Evolutionary conservation across 2,329 filamentous ascomycete species (phyloP).

Genomic region (Curvularia sp.): DNA sequence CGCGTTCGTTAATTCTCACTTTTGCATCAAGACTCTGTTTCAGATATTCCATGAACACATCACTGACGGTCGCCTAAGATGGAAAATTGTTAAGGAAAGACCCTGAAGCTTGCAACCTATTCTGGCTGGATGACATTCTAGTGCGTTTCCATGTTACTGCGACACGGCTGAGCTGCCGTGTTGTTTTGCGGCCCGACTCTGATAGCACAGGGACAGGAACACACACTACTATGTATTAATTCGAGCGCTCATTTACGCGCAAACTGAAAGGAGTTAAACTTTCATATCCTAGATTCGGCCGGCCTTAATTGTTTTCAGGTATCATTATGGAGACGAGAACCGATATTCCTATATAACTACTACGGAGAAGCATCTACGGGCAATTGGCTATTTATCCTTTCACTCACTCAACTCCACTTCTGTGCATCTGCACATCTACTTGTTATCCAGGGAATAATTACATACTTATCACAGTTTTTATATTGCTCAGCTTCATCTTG

Average conservation of each 20-base stretch:
- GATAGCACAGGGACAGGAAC: background rate
- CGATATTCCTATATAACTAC: background rate
- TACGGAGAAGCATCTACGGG: too few relatives aligned
- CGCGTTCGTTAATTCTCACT: slow-evolving; percentile 5
- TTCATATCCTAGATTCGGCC: background rate
- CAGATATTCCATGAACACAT: background rate
- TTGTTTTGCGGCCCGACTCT: slow-evolving; percentile 4
- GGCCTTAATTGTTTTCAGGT: slow-evolving; percentile 1
- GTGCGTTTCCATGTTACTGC: background rate
- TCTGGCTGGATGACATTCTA: background rate
- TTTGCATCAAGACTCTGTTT: background rate
- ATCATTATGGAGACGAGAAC: background rate
- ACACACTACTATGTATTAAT: background rate
- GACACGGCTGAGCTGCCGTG: background rate
- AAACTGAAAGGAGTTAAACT: slow-evolving; percentile 4
- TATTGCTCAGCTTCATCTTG: background rate
- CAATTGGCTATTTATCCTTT: background rate
- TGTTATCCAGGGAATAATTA: background rate
- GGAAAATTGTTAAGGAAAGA: background rate
- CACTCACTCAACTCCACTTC: background rate
- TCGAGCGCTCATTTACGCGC: background rate
- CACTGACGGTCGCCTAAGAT: background rate
- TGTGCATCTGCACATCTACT: background rate
- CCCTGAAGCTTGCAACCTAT: background rate
- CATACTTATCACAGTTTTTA: background rate